phyloP scores from a whole-genome alignment of 345 rosid genomes.

The Conringia planisiliqua region DNA sequence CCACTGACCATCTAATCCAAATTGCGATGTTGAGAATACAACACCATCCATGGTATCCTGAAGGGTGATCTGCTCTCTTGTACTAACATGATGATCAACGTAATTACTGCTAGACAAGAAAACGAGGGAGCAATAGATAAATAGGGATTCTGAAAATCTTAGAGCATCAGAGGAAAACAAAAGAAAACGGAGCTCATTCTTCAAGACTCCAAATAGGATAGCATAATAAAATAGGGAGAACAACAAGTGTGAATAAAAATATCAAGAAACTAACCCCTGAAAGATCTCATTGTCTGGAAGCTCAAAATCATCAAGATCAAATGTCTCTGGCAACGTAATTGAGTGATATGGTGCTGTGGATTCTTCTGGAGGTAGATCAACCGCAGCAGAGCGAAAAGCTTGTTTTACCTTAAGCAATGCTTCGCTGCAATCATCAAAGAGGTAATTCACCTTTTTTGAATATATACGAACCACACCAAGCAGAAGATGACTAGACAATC shows the following conservation, averaged over 20 bases:
- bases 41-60: slow-evolving; percentile 98
- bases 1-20: slow-evolving; percentile 93
- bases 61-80: slow-evolving; percentile 96
- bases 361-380: slow-evolving; percentile 98
- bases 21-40: slow-evolving; percentile 84
- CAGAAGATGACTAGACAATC: slow-evolving; percentile 96
- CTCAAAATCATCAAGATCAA: slow-evolving; percentile 99
- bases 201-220: not conserved
- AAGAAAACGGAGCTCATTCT: not conserved
- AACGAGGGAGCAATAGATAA: slow-evolving; percentile 4
- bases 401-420: slow-evolving; percentile 97
- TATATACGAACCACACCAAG: slow-evolving; percentile 99
- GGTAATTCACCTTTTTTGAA: slow-evolving; percentile 95
- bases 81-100: slow-evolving; percentile 93
- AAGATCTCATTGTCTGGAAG: slow-evolving; percentile 91
- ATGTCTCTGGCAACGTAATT: slow-evolving; percentile 98
- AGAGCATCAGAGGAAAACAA: not conserved
- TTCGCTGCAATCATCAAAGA: slow-evolving; percentile 99
- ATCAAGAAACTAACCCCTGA: slow-evolving; percentile 72
- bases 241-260: not conserved
- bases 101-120: slow-evolving; percentile 62
- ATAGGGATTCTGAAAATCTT: not conserved
- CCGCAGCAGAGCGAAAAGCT: slow-evolving; percentile 97
- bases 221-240: not conserved
- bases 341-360: slow-evolving; percentile 98